Conservation (phyloP, 2,329 filamentous ascomycete genomes). For the Xenoacremonium recifei region DNA sequence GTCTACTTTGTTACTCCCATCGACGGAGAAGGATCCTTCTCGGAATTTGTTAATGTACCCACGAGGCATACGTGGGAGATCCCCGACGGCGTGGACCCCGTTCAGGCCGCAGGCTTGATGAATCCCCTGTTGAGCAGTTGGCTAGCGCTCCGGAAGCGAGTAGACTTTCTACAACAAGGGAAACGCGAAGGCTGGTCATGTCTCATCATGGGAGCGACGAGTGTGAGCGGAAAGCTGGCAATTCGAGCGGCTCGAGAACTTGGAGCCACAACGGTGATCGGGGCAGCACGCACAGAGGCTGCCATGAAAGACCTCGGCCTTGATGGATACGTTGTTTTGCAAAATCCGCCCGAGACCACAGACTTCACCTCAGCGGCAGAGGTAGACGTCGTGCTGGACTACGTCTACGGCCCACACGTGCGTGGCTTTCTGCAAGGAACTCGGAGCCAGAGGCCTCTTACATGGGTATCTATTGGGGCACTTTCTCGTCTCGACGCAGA, state of each 20-base stretch:
- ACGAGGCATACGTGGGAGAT: conserved; percentile 37
- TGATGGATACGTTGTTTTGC: conserved; percentile 45
- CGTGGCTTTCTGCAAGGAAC: conserved; percentile 41
- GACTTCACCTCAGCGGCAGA: conserved; percentile 46
- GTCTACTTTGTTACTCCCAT: conserved; percentile 46
- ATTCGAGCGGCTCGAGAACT: conserved; percentile 45
- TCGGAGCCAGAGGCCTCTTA: conserved; percentile 41
- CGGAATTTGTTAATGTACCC: conserved; percentile 48
- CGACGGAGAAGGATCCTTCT: conserved; percentile 42
- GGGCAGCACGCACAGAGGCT: conserved; percentile 46
- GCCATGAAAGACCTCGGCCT: conserved; percentile 43
- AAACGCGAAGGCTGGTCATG: conserved; percentile 42
- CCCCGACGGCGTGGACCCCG: conserved; percentile 43
- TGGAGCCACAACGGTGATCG: conserved; percentile 50
- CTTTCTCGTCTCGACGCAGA: conserved; percentile 37
- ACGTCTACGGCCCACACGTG: conserved; percentile 50
- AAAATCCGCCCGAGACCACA: conserved; percentile 36
- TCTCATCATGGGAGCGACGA: conserved; percentile 53
- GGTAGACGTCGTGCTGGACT: conserved; percentile 56
- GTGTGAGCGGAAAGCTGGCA: conserved; percentile 51
- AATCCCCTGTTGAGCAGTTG: conserved; percentile 57
- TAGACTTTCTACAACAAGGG: conserved; percentile 31
- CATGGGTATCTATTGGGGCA: conserved; percentile 53
- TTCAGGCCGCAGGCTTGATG: conserved; percentile 49
- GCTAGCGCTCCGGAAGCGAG: conserved; percentile 53